Percentiles rank a stretch among this genome's conserved stretches.
Conservation (phyloP, 345 rosid species). For the Pistacia vera region DNA sequence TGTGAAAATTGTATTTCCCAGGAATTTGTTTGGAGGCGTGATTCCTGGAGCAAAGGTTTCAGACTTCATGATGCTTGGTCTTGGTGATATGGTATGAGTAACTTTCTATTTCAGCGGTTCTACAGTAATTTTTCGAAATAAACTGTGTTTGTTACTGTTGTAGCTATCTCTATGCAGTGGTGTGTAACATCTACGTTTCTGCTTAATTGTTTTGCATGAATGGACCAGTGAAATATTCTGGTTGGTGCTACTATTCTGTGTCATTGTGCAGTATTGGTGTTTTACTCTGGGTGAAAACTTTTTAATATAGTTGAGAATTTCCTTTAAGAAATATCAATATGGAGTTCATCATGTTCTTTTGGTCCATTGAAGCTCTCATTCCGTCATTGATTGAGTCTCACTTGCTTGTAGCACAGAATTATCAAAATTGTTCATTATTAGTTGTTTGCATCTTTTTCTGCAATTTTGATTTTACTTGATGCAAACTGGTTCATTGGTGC, state of each 20-base stretch:
- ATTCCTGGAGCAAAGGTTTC: constrained; percentile 60
- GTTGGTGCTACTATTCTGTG: neutral
- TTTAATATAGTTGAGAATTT: neutral
- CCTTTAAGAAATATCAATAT: neutral
- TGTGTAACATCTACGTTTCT: neutral
- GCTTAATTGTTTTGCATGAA: neutral
- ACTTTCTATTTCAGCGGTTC: constrained; percentile 14
- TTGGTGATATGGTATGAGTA: constrained; percentile 91
- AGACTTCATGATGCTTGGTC: constrained; percentile 99
- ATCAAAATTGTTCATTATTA: neutral
- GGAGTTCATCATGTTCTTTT: neutral
- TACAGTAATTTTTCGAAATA: constrained; percentile 7
- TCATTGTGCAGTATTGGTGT: neutral
- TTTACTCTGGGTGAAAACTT: neutral
- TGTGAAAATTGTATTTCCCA: constrained; percentile 85
- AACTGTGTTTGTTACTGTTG: neutral
- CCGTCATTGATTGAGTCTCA: neutral
- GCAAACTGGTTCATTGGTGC: neutral
- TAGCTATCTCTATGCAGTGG: neutral
- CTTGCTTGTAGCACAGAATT: neutral
- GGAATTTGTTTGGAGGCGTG: constrained; percentile 77
- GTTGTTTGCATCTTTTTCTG: neutral
- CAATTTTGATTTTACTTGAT: neutral
- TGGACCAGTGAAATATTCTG: neutral
- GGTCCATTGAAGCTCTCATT: neutral